Base-by-base conservation (phyloP, 2,329 filamentous ascomycete species). In the Fusarium coicis region DNA sequence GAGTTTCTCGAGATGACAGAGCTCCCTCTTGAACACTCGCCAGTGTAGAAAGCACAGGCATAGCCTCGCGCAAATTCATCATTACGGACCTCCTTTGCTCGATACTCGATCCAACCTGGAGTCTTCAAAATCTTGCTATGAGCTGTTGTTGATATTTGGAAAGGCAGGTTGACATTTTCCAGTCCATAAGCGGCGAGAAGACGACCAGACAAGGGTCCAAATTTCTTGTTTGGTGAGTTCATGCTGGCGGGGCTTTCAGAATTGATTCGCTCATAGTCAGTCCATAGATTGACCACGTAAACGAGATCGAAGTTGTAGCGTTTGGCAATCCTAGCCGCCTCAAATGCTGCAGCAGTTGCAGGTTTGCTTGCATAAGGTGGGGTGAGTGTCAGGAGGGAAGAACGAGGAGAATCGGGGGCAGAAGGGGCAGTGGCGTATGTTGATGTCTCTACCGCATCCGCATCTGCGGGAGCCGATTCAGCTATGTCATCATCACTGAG, bases 201-300 rank as follows among this genome's bases (percentile, higher is more conserved):
- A 23, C 87, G 85, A 9, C 87, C 87, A 10, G 84, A 84, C 68
- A 88, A 76, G 28, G 74, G 74, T 9, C 63, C 66, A 7, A 66
- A 65, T 15, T 68, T 60, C 34, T 65, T 70, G 23, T 56, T 42
- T 18, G 62, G 70, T 11, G 64, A 66, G 18, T 61, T 46, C 15
- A 68, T 57, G 43, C 55, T 63, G 37, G 58, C 26, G 11, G 70
- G 68, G 28, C 37, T 56, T 42, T 43, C 30, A 16, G 50, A 64
- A 21, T 53, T 64, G 40, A 61, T 36, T 36, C 57, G 66, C 21
- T 72, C 70, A 53, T 71, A 65, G 28, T 79, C 78, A 28, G 88
- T 88, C 88, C 88, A 90, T 19, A 90, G 80, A 70, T 87, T 89
- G 70, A 90, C 85, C 36, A 90, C 84, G 71, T 90, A 91, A 18